These are phyloP conservation scores for Leucosporidium creatinivorum DNA, from an alignment of 768 basidiomycete genomes.

Conservation along the genomic window DNA sequence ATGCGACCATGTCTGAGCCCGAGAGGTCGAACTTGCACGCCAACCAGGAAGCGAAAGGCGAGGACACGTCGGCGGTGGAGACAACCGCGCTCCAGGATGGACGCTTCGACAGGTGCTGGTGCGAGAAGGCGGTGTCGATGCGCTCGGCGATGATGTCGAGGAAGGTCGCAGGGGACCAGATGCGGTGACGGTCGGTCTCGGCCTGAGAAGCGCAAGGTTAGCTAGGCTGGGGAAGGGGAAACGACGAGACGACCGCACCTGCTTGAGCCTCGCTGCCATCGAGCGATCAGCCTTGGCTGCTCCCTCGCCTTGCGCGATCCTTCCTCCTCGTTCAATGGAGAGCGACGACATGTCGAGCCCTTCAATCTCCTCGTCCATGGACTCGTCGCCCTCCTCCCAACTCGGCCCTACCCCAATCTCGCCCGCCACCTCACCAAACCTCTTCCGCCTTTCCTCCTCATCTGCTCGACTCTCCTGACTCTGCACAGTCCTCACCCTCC, in stretches of 20 bases:
- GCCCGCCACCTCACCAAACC: constrained; percentile 13
- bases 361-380: too few relatives aligned
- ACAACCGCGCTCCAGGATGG: constrained; percentile 8
- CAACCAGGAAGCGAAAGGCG: constrained; percentile 16
- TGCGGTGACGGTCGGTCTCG: constrained; percentile 59
- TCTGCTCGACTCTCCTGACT: background rate
- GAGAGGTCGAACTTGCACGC: constrained; percentile 25
- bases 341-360: background rate
- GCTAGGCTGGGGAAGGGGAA: constrained; percentile 38
- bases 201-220: constrained; percentile 49
- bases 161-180: constrained; percentile 71
- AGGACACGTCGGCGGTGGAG: background rate
- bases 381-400: constrained; percentile 26
- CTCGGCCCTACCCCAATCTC: constrained; percentile 1
- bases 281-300: constrained; percentile 56
- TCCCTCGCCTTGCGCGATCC: background rate
- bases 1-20: background rate
- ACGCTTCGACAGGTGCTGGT: background rate
- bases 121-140: constrained; percentile 29
- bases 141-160: constrained; percentile 48
- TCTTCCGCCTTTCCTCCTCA: constrained; percentile 7
- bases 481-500: background rate
- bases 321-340: background rate
- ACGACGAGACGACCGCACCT: constrained; percentile 39
- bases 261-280: background rate